Percentiles rank a stretch among this genome's conserved stretches.
Conservation (phyloP, 164 flowering plant genomes). For the Chimonanthus salicifolius region DNA sequence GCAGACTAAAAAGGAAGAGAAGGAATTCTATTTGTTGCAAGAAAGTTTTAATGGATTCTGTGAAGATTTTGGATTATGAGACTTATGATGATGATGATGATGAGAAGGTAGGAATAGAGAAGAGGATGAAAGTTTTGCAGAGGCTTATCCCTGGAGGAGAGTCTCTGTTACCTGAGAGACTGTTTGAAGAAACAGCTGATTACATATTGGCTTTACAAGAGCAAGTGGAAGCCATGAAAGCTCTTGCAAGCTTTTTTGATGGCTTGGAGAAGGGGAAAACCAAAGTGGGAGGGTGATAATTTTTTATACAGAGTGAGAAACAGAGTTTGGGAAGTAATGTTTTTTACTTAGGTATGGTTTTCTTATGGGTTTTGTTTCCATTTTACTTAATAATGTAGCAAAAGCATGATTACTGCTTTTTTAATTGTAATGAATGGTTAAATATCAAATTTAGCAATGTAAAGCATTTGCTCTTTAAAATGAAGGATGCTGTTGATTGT, state of each 20-base stretch:
- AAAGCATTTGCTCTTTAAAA: no score
- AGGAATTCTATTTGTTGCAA: conserved; percentile 4
- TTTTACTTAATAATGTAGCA: no score
- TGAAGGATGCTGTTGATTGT: no score
- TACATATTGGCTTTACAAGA: conserved; percentile 48
- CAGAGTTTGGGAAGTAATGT: no score
- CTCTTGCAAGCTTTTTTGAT: conserved; percentile 36
- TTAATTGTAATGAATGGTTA: no score
- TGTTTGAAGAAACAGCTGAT: conserved; percentile 53
- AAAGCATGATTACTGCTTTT: no score
- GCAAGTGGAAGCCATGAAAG: conserved; percentile 42
- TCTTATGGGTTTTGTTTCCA: no score
- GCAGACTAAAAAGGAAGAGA: background rate
- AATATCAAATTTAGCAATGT: no score
- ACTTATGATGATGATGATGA: conserved; percentile 5
- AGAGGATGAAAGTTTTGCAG: conserved; percentile 43
- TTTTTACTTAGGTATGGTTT: no score
- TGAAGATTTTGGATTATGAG: conserved; percentile 6
- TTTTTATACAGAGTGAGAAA: background rate
- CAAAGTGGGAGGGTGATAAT: conserved; percentile 1
- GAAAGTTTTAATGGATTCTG: background rate
- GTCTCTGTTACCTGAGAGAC: conserved; percentile 33
- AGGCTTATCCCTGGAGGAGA: conserved; percentile 58
- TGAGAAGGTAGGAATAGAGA: conserved; percentile 42
- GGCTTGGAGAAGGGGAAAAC: background rate